Evolutionary conservation across 306 rosid species (phyloP).

Genomic region (Lablab purpureus): DNA sequence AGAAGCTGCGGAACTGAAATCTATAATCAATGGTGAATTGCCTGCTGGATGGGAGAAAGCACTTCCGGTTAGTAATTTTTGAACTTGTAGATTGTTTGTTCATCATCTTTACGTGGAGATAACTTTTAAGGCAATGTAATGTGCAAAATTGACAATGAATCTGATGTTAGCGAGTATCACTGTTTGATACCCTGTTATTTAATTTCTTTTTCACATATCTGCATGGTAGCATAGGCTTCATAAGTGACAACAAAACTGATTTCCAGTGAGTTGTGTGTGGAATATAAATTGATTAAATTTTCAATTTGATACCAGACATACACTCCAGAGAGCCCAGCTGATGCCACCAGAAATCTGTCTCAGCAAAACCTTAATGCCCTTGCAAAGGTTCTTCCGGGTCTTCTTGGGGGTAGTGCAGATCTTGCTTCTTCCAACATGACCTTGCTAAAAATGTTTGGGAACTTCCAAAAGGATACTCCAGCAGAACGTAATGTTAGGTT

Average conservation of each 20-base stretch:
- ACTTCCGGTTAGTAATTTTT: slow-evolving; percentile 79
- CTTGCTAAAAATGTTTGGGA: slow-evolving; percentile 80
- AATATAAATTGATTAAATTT: neutral
- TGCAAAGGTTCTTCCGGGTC: slow-evolving; percentile 85
- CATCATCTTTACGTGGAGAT: neutral
- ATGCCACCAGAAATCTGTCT: slow-evolving; percentile 93
- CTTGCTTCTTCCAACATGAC: slow-evolving; percentile 99
- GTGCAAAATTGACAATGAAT: slow-evolving; percentile 11
- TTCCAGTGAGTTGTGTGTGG: slow-evolving; percentile 7
- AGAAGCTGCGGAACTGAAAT: slow-evolving; percentile 82
- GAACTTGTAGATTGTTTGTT: slow-evolving; percentile 22
- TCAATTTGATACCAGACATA: slow-evolving; percentile 62
- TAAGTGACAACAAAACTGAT: neutral
- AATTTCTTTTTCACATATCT: neutral
- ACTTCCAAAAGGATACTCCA: slow-evolving; percentile 90
- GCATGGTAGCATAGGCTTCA: neutral
- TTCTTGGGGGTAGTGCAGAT: slow-evolving; percentile 99
- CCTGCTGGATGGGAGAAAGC: slow-evolving; percentile 98
- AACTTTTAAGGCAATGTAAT: neutral
- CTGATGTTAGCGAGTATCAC: neutral
- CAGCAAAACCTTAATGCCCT: slow-evolving; percentile 95
- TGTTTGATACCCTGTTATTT: slow-evolving; percentile 15
- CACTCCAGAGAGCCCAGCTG: slow-evolving; percentile 93
- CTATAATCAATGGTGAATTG: slow-evolving; percentile 72
- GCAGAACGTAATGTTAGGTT: slow-evolving; percentile 93